Evolutionary conservation across 2,329 filamentous ascomycete genomes (phyloP), one percentile per base, ranked within the genome.

Genomic region (Cladophialophora exuberans): DNA sequence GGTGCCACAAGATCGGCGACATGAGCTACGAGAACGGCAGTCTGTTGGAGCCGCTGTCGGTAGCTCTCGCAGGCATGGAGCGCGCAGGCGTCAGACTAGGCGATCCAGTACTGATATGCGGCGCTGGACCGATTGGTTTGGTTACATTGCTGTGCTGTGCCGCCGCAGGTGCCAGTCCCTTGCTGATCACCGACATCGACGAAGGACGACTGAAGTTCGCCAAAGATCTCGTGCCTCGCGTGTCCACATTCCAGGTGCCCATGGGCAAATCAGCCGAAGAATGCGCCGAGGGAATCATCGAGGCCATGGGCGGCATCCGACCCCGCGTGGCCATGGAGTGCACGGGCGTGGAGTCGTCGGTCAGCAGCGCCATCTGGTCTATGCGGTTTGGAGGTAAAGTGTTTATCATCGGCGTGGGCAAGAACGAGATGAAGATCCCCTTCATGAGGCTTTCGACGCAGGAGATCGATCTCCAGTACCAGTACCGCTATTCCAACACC

Each of bases 351-450:
- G 92, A 97, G 79, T 90, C 86, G 75, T 92, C 87, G 71, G 88
- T 97, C 67, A 84, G 85, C 4, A 81, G 89, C 23, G 90, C 91
- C 49, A 93, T 97, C 70, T 94, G 92, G 82, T 86, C 89, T 7
- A 84, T 88, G 70, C 95, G 93, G 76, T 97, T 97, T 67, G 94
- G 93, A 62, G 93, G 94, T 66, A 96, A 95, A 75, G 93, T 97
- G 50, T 97, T 97, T 69, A 88, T 97, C 61, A 95, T 97, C 63
- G 93, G 93, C 35, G 92, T 97, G 2, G 94, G 93, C 63, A 93
- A 89, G 80, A 92, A 94, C 71, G 90, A 97, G 79, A 94, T 97
- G 79, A 90, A 84, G 73, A 88, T 97, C 61, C 93, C 93, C 23
- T 97, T 97, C 73, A 97, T 97, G 93, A 79, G 90, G 47, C 82